These are phyloP conservation scores for Fomitopsis palustris DNA, from an alignment of 1,284 basidiomycete genomes.

Conservation along the genomic window DNA sequence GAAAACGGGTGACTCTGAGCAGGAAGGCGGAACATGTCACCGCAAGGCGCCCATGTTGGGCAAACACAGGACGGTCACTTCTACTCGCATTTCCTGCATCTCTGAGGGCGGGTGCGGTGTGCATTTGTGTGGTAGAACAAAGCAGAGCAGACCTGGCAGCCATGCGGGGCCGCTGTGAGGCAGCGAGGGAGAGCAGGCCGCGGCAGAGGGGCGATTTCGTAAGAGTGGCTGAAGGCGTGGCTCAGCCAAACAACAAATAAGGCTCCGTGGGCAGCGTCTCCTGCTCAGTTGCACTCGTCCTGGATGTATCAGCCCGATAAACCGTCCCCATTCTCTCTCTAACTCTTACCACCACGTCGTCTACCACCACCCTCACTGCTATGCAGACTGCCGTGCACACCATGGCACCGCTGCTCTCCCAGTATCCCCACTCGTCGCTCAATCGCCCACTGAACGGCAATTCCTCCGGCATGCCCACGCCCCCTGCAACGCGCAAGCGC, in stretches of 20 bases:
- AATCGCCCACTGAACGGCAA: constrained; percentile 26
- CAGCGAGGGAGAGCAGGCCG: constrained; percentile 1
- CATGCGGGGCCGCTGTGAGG: neutral
- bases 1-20: neutral
- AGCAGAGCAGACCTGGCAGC: neutral
- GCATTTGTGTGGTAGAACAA: neutral
- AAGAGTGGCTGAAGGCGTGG: constrained; percentile 29
- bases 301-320: constrained; percentile 33
- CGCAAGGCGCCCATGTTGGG: constrained; percentile 1
- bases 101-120: neutral
- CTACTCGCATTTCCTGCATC: neutral
- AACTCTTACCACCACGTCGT: constrained; percentile 42
- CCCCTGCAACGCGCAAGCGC: constrained; percentile 70
- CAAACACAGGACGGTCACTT: neutral
- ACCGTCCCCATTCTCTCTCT: constrained; percentile 34
- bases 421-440: constrained; percentile 44
- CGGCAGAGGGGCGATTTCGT: constrained; percentile 19
- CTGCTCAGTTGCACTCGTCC: constrained; percentile 26
- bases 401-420: constrained; percentile 53
- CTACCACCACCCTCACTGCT: constrained; percentile 33
- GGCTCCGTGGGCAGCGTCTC: constrained; percentile 31
- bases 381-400: constrained; percentile 71
- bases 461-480: constrained; percentile 46
- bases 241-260: constrained; percentile 33
- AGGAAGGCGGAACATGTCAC: neutral